Evolutionary conservation across 768 basidiomycete genomes (phyloP).

Genomic region (Gymnopilus dilepis): DNA sequence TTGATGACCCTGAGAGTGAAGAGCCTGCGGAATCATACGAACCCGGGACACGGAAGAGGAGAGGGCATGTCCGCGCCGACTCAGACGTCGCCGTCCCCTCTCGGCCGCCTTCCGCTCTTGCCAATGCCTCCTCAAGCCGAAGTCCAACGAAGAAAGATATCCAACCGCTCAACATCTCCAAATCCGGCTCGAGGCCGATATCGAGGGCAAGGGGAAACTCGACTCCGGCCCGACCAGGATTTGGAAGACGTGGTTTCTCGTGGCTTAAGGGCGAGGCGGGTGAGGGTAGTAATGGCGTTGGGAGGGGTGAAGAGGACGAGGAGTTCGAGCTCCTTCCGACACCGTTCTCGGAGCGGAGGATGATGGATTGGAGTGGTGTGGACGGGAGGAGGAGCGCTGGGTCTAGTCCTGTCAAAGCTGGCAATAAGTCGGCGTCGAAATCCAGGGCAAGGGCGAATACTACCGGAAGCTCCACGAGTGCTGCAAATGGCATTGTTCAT

Average conservation of each 20-base stretch:
- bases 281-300: too few species aligned
- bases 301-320: slow-evolving; percentile 31
- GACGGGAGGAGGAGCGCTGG: slow-evolving; percentile 29
- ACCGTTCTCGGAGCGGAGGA: slow-evolving; percentile 11
- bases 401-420: slow-evolving; percentile 29
- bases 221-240: slow-evolving; percentile 9
- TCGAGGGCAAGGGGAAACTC: neutral
- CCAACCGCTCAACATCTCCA: slow-evolving; percentile 6
- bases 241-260: slow-evolving; percentile 13
- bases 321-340: slow-evolving; percentile 45
- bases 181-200: neutral
- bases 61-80: slow-evolving; percentile 29
- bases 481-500: too few species aligned
- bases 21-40: too few species aligned
- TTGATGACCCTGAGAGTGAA: neutral
- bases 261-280: slow-evolving; percentile 11
- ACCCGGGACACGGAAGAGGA: slow-evolving; percentile 12
- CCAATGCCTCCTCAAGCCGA: neutral
- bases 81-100: slow-evolving; percentile 30
- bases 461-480: neutral
- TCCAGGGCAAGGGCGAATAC: neutral
- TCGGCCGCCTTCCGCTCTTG: neutral
- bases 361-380: slow-evolving; percentile 31
- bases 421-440: too few species aligned
- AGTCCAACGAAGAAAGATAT: neutral